Evolutionary conservation across 164 flowering plant genomes (phyloP), one percentile per base, ranked within the genome.

Genomic region (Berberis thunbergii): DNA sequence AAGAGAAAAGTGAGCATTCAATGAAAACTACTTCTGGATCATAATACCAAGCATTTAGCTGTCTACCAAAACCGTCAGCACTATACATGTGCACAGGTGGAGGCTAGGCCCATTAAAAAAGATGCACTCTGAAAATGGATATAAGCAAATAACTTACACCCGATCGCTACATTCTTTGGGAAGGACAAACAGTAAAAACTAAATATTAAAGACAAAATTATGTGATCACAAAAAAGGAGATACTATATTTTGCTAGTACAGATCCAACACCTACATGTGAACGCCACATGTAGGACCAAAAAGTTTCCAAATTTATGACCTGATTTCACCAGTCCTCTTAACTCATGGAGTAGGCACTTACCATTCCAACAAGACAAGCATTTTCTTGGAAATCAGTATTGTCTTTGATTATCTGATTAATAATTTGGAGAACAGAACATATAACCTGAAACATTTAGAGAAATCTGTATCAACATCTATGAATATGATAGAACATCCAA

Each of bases 341-440:
- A 50, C 7, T 4, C 50, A 61, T 13, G n/a, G 41, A 58, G 1
- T 43, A 7, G 9, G 50, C 39, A 78, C 96, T 80, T 75, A 95
- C 99, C 76, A 95, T 71, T 67, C 99, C 99, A 71, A 89, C 83
- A 54, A 91, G 91, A 72, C 99, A 95, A 67, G 97, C 97, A 85
- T 91, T 91, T 78, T 91, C 97, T 82, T 86, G 97, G 69, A 89
- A 83, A 65, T 80, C 88, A 44, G 81, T 69, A 65, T 88, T 95
- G 71, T 91, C 97, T 73, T 85, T 95, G 57, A 95, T 77, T 56
- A 95, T 81, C 78, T 84, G 86, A 73, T 95, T 95, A 65, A 89
- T 74, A 67, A 91, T 78, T 81, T 91, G 97, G 62, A 95, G 93
- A 61, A 91, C 94, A n/a, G 94, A 81, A 65, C 92, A 86, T 69